A percentile compares a stretch with the other conserved stretches of the same genome.
These are phyloP conservation scores for Rhodotorula sp. DNA, from an alignment of 1,284 basidiomycete species.

Conservation along the genomic window DNA sequence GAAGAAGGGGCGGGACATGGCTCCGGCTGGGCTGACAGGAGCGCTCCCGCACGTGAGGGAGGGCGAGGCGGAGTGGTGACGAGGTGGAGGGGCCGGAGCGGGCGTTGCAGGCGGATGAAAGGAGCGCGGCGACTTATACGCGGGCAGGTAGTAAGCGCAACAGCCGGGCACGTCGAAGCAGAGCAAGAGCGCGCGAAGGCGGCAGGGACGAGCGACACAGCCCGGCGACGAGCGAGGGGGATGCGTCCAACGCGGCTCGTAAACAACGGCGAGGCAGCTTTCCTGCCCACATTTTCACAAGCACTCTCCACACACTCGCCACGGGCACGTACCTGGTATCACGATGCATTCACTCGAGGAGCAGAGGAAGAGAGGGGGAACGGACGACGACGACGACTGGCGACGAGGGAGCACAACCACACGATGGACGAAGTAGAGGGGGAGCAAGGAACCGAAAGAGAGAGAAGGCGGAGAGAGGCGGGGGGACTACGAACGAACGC, in stretches of 20 bases:
- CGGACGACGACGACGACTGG: too few species aligned
- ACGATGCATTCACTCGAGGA: background rate
- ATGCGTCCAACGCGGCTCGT: too few species aligned
- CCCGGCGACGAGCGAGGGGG: too few species aligned
- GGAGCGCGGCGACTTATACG: too few species aligned
- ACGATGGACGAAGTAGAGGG: background rate
- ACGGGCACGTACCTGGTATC: background rate
- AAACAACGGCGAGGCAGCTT: too few species aligned
- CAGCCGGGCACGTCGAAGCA: too few species aligned
- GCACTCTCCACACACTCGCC: background rate
- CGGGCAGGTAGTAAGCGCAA: too few species aligned
- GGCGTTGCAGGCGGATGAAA: background rate
- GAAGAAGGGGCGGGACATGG: slow-evolving; percentile 32
- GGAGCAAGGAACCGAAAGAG: background rate
- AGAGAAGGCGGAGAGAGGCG: too few species aligned
- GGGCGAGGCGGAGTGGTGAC: background rate
- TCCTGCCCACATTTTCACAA: too few species aligned
- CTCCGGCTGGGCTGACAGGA: background rate
- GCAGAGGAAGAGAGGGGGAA: background rate
- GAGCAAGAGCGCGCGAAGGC: too few species aligned
- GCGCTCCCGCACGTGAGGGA: background rate
- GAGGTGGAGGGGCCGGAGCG: background rate
- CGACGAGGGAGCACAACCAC: background rate
- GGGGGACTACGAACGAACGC: background rate
- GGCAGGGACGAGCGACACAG: too few species aligned